phyloP scores from a whole-genome alignment of 768 basidiomycete species.

The Tylopilus rubrobrunneus region DNA sequence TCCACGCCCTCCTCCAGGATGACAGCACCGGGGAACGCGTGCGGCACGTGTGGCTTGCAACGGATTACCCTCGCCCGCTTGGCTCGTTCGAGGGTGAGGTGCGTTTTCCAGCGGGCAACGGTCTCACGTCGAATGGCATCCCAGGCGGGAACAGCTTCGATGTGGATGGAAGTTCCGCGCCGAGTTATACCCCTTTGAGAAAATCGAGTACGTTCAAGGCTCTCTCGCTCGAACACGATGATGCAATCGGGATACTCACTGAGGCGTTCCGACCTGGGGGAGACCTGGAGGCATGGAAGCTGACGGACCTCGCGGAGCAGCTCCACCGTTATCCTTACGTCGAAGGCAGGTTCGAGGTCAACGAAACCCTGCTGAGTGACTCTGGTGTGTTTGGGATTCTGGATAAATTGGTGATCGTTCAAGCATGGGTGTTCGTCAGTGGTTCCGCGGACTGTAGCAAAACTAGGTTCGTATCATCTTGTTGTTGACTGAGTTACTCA shows the following conservation, averaged over 20 bases:
- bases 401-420: conserved; percentile 51
- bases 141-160: background rate
- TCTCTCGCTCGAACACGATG: conserved; percentile 39
- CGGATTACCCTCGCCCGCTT: conserved; percentile 42
- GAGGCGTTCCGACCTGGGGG: conserved; percentile 41
- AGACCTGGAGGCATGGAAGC: conserved; percentile 35
- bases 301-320: conserved; percentile 44
- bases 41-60: conserved; percentile 51
- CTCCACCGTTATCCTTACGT: conserved; percentile 23
- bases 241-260: conserved; percentile 42
- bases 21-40: conserved; percentile 29
- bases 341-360: conserved; percentile 16
- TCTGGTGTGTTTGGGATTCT: conserved; percentile 51
- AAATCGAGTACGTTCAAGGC: conserved; percentile 46
- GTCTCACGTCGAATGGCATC: background rate
- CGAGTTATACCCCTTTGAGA: conserved; percentile 11
- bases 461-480: conserved; percentile 36
- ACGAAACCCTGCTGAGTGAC: conserved; percentile 40
- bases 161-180: background rate
- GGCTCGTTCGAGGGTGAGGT: background rate
- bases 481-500: too few species aligned
- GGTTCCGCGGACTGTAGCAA: conserved; percentile 45
- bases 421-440: conserved; percentile 48
- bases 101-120: conserved; percentile 17
- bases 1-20: conserved; percentile 34